A percentile compares a stretch with the other conserved stretches of the same genome.
Conservation (phyloP, 495 filamentous ascomycete species). For the Trichoderma erinaceum region DNA sequence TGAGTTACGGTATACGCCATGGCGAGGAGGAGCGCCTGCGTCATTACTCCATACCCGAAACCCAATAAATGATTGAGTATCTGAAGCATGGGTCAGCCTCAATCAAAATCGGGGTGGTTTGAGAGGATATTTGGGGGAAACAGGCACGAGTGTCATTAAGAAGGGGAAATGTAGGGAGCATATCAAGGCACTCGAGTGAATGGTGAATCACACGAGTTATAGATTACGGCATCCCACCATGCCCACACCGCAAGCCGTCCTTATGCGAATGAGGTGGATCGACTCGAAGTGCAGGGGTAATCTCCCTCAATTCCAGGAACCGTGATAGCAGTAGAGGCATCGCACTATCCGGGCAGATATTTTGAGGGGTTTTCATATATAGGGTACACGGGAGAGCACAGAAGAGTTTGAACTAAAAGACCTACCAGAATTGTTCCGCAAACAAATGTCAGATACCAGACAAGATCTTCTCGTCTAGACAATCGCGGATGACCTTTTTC, state of each 20-base stretch:
- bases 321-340: conserved; percentile 65
- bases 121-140: conserved; percentile 14
- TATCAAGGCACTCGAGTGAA: conserved; percentile 62
- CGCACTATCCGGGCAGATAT: conserved; percentile 94
- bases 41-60: conserved; percentile 45
- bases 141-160: conserved; percentile 11
- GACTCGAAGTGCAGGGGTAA: conserved; percentile 70
- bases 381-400: conserved; percentile 12
- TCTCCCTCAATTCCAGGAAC: conserved; percentile 99
- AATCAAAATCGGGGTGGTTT: conserved; percentile 4
- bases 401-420: conserved; percentile 20
- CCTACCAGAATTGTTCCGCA: conserved; percentile 41
- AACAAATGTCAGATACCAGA: conserved; percentile 45
- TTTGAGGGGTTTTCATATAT: conserved; percentile 51
- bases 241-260: conserved; percentile 68
- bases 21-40: conserved; percentile 62
- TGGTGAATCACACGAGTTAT: conserved; percentile 62
- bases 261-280: conserved; percentile 69
- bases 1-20: conserved; percentile 76
- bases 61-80: conserved; percentile 46
- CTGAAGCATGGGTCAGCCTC: conserved; percentile 32
- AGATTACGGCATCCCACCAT: conserved; percentile 86
- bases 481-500: conserved; percentile 38
- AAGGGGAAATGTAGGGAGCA: conserved; percentile 75
- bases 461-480: conserved; percentile 37